Conservation (phyloP, 2,329 filamentous ascomycete genomes). For the Fusarium nurragi region DNA sequence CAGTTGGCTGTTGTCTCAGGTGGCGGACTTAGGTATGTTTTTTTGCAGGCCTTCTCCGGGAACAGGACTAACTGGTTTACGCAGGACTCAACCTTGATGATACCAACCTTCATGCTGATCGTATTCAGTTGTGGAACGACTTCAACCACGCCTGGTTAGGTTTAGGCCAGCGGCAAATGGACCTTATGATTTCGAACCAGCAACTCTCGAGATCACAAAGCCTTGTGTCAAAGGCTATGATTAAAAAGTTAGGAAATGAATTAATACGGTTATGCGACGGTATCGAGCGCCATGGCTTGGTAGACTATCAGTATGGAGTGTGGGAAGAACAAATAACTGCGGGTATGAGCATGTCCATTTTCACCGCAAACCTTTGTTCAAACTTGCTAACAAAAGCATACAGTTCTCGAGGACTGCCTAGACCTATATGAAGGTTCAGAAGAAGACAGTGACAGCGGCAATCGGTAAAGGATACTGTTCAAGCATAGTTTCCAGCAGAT, state of each 20-base stretch:
- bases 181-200: constrained; percentile 71
- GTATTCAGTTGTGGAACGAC: constrained; percentile 88
- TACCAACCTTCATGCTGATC: constrained; percentile 75
- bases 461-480: constrained; percentile 25
- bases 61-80: constrained; percentile 28
- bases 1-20: constrained; percentile 65
- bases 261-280: constrained; percentile 84
- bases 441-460: constrained; percentile 47
- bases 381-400: constrained; percentile 19
- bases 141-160: constrained; percentile 94
- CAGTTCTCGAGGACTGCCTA: constrained; percentile 54
- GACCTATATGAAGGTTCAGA: constrained; percentile 57
- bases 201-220: constrained; percentile 66
- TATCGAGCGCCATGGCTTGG: constrained; percentile 89
- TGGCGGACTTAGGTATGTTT: constrained; percentile 63
- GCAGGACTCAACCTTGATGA: constrained; percentile 87
- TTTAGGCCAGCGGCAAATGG: constrained; percentile 83
- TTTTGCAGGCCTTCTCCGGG: not conserved
- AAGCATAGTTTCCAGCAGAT: not conserved
- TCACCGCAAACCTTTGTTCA: not conserved
- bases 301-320: constrained; percentile 97
- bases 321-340: constrained; percentile 93
- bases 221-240: constrained; percentile 72
- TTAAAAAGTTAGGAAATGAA: constrained; percentile 84
- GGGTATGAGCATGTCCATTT: constrained; percentile 65